These are phyloP conservation scores for Clonostachys solani DNA, from an alignment of 2,329 filamentous ascomycete genomes.

Conservation along the genomic window DNA sequence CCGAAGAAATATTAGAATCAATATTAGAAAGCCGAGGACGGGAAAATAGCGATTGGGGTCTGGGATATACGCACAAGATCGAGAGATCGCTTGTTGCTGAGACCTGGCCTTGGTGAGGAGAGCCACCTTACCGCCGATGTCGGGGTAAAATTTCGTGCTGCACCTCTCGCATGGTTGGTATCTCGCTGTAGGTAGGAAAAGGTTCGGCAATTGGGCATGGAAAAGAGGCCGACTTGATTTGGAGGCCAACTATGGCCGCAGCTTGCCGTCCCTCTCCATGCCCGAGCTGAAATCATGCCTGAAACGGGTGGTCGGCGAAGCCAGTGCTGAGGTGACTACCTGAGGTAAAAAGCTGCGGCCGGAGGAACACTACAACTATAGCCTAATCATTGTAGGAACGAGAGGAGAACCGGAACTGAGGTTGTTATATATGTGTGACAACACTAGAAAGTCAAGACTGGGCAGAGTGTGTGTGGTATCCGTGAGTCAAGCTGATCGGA, in stretches of 20 bases:
- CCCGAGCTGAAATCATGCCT: slow-evolving; percentile 32
- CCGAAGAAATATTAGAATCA: too few relatives aligned
- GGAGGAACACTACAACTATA: too few relatives aligned
- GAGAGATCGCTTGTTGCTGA: background rate
- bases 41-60: too few relatives aligned
- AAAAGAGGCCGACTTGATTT: slow-evolving; percentile 1
- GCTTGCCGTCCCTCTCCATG: slow-evolving; percentile 30
- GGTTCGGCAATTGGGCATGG: slow-evolving; percentile 1
- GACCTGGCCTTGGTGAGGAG: background rate
- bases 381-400: too few relatives aligned
- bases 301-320: background rate
- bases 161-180: background rate
- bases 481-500: too few relatives aligned
- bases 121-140: background rate
- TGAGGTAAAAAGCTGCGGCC: too few relatives aligned
- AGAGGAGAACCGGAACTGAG: too few relatives aligned
- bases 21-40: too few relatives aligned
- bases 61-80: too few relatives aligned
- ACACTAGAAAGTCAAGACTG: too few relatives aligned
- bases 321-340: background rate
- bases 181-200: background rate
- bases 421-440: too few relatives aligned
- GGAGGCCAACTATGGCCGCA: slow-evolving; percentile 8
- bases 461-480: too few relatives aligned
- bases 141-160: slow-evolving; percentile 3